Percentiles rank a stretch among this genome's conserved stretches.
Evolutionary conservation across 1,139 yeast genomes (phyloP).

Genomic region (Candida sp.): DNA sequence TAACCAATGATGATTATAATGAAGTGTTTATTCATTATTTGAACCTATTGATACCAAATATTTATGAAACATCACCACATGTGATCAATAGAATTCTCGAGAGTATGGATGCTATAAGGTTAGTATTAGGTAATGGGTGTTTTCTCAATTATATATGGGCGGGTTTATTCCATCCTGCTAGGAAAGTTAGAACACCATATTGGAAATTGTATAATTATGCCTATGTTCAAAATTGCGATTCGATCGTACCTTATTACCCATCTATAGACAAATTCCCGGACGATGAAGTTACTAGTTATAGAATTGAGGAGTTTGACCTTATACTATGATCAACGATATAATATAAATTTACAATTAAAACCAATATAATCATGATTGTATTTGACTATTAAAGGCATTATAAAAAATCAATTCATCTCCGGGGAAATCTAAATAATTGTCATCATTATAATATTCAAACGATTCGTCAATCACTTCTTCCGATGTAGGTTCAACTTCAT

Average conservation of each 20-base stretch:
- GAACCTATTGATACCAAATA: constrained; percentile 76
- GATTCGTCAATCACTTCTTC: constrained; percentile 6
- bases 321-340: constrained; percentile 15
- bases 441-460: constrained; percentile 9
- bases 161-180: constrained; percentile 92
- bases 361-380: not conserved
- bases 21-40: constrained; percentile 59
- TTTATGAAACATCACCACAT: constrained; percentile 94
- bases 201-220: constrained; percentile 83
- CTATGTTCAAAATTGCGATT: constrained; percentile 71
- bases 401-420: constrained; percentile 4
- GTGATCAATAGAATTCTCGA: constrained; percentile 82
- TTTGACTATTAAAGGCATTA: not conserved
- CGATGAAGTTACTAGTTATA: constrained; percentile 13
- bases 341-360: not conserved
- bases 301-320: constrained; percentile 38
- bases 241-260: constrained; percentile 85
- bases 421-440: constrained; percentile 1
- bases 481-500: constrained; percentile 24
- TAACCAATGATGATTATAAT: constrained; percentile 72
- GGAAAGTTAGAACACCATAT: constrained; percentile 77
- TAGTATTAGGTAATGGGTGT: constrained; percentile 73
- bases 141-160: constrained; percentile 78
- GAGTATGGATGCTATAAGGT: constrained; percentile 71
- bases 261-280: constrained; percentile 34